Conservation (phyloP, 2,329 filamentous ascomycete genomes). For the Aspergillus arachidicola region DNA sequence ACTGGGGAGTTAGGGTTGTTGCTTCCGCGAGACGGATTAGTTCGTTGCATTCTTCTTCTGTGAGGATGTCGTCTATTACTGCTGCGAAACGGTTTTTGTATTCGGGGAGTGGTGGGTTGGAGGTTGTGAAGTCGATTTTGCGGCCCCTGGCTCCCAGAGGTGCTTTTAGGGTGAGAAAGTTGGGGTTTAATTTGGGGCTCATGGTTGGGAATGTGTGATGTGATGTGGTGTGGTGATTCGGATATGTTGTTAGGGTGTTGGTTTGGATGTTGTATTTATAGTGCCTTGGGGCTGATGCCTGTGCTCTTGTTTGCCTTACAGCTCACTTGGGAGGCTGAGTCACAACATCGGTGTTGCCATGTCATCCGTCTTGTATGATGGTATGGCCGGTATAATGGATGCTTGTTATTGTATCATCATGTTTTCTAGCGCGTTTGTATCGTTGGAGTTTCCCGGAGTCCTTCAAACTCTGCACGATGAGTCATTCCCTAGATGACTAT, state of each 20-base stretch:
- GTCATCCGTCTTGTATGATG: neutral
- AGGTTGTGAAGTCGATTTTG: constrained; percentile 58
- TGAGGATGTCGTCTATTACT: constrained; percentile 66
- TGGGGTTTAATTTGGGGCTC: neutral
- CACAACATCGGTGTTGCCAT: neutral
- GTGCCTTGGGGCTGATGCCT: neutral
- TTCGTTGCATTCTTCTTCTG: constrained; percentile 62
- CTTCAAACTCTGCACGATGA: neutral
- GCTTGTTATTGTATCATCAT: neutral
- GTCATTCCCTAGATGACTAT: neutral
- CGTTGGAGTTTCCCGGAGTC: neutral
- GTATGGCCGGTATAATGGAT: neutral
- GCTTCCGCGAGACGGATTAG: constrained; percentile 57
- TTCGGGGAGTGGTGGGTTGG: constrained; percentile 49
- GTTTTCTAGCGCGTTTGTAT: neutral
- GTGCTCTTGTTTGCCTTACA: neutral
- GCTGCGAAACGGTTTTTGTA: constrained; percentile 61
- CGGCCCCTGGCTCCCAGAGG: constrained; percentile 49
- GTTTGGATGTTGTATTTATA: neutral
- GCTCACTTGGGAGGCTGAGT: neutral
- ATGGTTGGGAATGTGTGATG: neutral
- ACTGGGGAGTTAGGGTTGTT: constrained; percentile 30
- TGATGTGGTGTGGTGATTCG: neutral
- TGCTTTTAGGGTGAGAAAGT: constrained; percentile 39
- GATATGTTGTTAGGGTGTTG: neutral